These are phyloP conservation scores for Leptographium lundbergii DNA, from an alignment of 2,329 filamentous ascomycete species.

Conservation along the genomic window DNA sequence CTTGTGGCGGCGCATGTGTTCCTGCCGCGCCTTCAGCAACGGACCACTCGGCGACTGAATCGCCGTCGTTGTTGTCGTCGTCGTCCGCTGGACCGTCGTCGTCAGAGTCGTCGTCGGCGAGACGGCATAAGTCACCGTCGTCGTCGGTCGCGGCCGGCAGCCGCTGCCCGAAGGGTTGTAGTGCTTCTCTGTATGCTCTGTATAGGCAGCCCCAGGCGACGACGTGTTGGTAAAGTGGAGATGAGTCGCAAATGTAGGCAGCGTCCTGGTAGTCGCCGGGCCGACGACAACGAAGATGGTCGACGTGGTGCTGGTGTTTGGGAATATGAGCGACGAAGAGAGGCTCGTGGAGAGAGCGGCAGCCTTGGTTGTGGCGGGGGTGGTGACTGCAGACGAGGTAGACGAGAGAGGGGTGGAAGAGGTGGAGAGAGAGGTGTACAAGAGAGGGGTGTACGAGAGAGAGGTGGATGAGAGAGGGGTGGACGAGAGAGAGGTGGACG, in stretches of 20 bases:
- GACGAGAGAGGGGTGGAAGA: not conserved
- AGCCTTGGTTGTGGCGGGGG: not conserved
- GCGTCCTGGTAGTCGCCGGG: no score
- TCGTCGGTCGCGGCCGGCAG: not conserved
- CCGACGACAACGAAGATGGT: no score
- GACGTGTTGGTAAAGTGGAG: not conserved
- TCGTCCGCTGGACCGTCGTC: not conserved
- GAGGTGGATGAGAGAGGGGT: no score
- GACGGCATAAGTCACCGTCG: not conserved
- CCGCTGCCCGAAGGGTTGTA: no score
- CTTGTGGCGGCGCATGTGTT: not conserved
- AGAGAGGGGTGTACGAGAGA: no score
- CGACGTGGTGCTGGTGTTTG: no score
- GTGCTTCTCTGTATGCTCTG: no score
- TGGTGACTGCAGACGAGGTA: not conserved
- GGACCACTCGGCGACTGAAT: not conserved
- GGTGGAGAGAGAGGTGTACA: no score
- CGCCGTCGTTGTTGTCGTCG: not conserved
- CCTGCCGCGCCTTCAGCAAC: not conserved
- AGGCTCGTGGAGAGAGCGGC: no score
- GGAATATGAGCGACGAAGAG: no score
- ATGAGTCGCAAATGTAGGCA: no score
- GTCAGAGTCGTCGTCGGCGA: not conserved
- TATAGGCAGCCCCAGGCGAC: not conserved
- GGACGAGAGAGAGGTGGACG: not conserved